Base-by-base conservation (phyloP, 2,329 filamentous ascomycete genomes). In the Septoria petroselini region DNA sequence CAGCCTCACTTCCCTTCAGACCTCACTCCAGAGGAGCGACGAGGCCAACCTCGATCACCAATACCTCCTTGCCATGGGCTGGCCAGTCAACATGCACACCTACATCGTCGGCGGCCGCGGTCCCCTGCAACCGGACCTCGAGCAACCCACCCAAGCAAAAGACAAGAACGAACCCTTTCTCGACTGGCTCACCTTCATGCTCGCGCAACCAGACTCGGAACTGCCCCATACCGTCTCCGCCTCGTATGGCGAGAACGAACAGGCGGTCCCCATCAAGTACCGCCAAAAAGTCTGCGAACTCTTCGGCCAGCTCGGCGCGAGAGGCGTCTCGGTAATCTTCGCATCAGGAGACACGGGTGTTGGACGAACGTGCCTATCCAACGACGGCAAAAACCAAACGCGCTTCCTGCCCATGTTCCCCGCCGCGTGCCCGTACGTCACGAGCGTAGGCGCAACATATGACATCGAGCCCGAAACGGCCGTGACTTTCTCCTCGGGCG, bases 11-110 rank as follows among this genome's bases (percentile, higher is more conserved):
- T 72, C 53, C 68, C 75, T 73, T 21, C 71, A 77, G 47, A 66
- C 70, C 17, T 61, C 68, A 1, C 35, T 58, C 4, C 60, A 58
- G 23, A 67, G 72, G 58, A 76, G 71, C 51, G 62, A 62, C 6
- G 83, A 86, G 66, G 83, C 80, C 19, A 84, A 82, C 54, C 70
- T 85, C 11, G 82, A 86, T 60, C 71, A 81, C 3, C 80, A 86
- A 59, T 83, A 83, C 52, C 73, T 82, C 11, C 62, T 82, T 4
- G 73, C 75, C 5, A 70, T 82, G 44, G 76, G 75, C 56, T 73
- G 74, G 54, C 75, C 76, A 2, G 71, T 79, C 2, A 74, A 77
- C 6, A 74, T 81, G 40, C 72, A 71, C n/a, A 79, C 77, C 50
- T 85, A 81, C 64, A 79, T 76, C 34, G 82, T 79, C 1, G 80